Evolutionary conservation across 2,329 filamentous ascomycete species (phyloP).

Genomic region (Raffaelea deltoideospora): DNA sequence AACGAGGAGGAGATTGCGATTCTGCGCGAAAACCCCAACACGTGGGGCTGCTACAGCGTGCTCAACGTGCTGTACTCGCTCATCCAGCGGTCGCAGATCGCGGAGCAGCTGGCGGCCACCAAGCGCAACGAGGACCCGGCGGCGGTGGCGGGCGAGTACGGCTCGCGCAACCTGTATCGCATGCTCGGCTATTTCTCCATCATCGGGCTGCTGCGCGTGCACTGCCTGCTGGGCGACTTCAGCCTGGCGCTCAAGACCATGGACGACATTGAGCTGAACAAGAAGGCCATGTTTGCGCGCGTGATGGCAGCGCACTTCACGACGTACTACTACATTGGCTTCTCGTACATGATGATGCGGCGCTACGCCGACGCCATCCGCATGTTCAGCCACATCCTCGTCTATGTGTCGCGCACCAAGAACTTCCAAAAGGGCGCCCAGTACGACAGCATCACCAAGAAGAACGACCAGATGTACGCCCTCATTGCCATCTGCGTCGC

Average conservation of each 20-base stretch:
- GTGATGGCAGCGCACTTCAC: conserved; percentile 99
- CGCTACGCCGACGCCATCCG: conserved; percentile 97
- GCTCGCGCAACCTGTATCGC: conserved; percentile 83
- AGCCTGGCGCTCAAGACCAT: conserved; percentile 96
- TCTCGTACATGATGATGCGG: conserved; percentile 99
- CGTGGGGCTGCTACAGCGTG: conserved; percentile 98
- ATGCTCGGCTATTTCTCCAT: conserved; percentile 99
- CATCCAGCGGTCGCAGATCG: conserved; percentile 96
- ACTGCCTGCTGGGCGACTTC: conserved; percentile 94
- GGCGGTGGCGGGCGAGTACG: conserved; percentile 86
- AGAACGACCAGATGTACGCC: conserved; percentile 99
- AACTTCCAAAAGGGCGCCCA: conserved; percentile 99
- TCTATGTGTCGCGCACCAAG: conserved; percentile 98
- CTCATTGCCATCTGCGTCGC: conserved; percentile 97
- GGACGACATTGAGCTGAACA: conserved; percentile 98
- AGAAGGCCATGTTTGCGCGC: conserved; percentile 99
- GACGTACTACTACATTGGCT: conserved; percentile 99
- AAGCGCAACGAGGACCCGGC: conserved; percentile 85
- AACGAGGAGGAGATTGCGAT: conserved; percentile 88
- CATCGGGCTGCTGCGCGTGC: conserved; percentile 88
- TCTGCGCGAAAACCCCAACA: conserved; percentile 92
- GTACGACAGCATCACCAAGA: conserved; percentile 98
- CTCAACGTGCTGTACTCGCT: conserved; percentile 98
- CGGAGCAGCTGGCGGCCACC: conserved; percentile 87
- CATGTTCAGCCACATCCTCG: conserved; percentile 99